A percentile compares a stretch with the other conserved stretches of the same genome.
Conservation (phyloP, 805 yeast species). For the Nakazawaea ernobii region DNA sequence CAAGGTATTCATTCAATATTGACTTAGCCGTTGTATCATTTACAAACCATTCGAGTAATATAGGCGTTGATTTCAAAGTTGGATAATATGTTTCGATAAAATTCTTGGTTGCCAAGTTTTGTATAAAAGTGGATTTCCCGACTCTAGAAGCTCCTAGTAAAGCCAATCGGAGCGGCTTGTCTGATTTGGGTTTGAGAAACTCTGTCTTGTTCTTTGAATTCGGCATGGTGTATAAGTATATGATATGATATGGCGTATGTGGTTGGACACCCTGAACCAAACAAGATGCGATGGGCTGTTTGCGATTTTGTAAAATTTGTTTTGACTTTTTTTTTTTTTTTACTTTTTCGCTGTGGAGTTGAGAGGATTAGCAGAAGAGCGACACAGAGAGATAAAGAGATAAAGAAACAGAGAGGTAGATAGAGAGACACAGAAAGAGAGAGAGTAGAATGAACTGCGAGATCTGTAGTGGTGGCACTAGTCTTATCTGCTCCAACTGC, state of each 20-base stretch:
- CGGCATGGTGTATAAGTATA: neutral
- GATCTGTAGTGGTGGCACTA: neutral
- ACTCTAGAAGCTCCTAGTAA: slow-evolving; percentile 53
- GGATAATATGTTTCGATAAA: slow-evolving; percentile 73
- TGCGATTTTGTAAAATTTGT: too few species aligned
- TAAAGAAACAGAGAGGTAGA: neutral
- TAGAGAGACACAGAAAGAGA: neutral
- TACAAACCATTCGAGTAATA: slow-evolving; percentile 51
- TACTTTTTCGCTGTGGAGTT: neutral
- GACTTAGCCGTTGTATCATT: slow-evolving; percentile 30
- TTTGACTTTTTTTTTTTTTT: neutral
- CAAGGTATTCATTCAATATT: slow-evolving; percentile 42
- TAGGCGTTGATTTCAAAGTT: slow-evolving; percentile 55
- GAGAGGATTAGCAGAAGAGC: neutral
- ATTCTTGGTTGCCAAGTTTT: slow-evolving; percentile 39
- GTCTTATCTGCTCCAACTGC: slow-evolving; percentile 4
- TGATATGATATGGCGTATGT: too few species aligned
- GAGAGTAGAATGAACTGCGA: slow-evolving; percentile 3
- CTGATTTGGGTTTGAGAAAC: slow-evolving; percentile 1
- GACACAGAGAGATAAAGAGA: neutral
- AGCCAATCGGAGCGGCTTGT: slow-evolving; percentile 49
- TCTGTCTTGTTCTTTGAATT: neutral
- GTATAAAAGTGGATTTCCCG: slow-evolving; percentile 57
- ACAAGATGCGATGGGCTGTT: too few species aligned
- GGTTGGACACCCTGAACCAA: too few species aligned